A percentile compares a stretch with the other conserved stretches of the same genome.
These are phyloP conservation scores for Podaxis carcinomalis DNA, from an alignment of 768 basidiomycete species.

Conservation along the genomic window DNA sequence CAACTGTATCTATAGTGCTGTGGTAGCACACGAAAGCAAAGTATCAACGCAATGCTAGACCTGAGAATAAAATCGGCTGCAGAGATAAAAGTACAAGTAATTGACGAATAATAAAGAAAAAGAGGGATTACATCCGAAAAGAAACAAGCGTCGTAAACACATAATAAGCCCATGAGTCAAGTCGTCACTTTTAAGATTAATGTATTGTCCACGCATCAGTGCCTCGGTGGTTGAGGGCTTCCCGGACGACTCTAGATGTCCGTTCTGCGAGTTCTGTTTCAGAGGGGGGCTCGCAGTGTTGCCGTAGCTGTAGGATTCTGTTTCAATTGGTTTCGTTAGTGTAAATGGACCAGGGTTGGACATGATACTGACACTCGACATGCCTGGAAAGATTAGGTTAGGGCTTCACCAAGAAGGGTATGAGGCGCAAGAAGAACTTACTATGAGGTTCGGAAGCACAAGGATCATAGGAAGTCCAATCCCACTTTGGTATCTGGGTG, in stretches of 20 bases:
- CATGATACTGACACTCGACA: slow-evolving; percentile 27
- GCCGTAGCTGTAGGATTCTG: slow-evolving; percentile 39
- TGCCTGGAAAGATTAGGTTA: slow-evolving; percentile 21
- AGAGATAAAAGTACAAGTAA: background rate
- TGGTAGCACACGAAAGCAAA: background rate
- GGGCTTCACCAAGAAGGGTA: background rate
- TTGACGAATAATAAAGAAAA: background rate
- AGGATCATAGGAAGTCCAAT: slow-evolving; percentile 33
- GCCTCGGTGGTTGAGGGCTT: slow-evolving; percentile 1
- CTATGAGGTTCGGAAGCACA: slow-evolving; percentile 32
- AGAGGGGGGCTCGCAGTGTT: slow-evolving; percentile 14
- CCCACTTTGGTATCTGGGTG: slow-evolving; percentile 25
- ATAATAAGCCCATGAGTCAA: background rate
- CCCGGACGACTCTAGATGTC: slow-evolving; percentile 11
- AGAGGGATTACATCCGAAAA: background rate
- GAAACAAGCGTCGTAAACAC: background rate
- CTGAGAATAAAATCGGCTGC: background rate
- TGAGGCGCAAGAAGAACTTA: slow-evolving; percentile 13
- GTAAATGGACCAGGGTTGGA: background rate
- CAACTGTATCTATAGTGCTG: background rate
- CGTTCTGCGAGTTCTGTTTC: slow-evolving; percentile 5
- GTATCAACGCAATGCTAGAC: too few relatives aligned
- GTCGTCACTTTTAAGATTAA: background rate
- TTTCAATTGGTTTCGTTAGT: background rate
- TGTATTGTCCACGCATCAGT: background rate